phyloP scores from a whole-genome alignment of 2,329 filamentous ascomycete species.

The Fusarium solani-melongenae region DNA sequence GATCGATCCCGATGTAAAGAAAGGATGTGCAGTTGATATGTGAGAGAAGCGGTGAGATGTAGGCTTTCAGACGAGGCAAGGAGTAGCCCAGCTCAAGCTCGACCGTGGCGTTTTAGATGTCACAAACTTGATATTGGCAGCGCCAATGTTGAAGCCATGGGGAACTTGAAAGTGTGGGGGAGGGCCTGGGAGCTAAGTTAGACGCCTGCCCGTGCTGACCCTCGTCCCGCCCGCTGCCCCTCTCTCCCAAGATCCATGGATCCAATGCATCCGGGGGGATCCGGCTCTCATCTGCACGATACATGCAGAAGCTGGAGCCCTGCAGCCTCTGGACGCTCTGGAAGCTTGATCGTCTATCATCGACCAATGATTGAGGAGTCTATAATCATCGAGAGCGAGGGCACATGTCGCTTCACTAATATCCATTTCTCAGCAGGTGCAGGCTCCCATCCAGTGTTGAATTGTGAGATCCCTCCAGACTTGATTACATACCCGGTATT shows the following conservation, averaged over 20 bases:
- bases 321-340: constrained; percentile 10
- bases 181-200: constrained; percentile 19
- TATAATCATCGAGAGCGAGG: constrained; percentile 2
- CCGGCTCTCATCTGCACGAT: constrained; percentile 32
- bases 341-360: constrained; percentile 4
- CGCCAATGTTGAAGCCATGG: background rate
- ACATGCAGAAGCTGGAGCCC: constrained; percentile 26
- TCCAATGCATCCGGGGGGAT: constrained; percentile 23
- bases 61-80: background rate
- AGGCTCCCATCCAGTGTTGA: background rate
- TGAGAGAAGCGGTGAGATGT: constrained; percentile 32
- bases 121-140: background rate
- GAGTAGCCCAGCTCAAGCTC: background rate
- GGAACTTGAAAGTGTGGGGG: constrained; percentile 30
- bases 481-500: background rate
- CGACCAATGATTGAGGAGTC: constrained; percentile 12
- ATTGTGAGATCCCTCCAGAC: background rate
- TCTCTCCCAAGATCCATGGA: constrained; percentile 6
- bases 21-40: background rate
- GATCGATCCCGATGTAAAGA: constrained; percentile 11
- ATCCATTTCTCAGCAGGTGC: constrained; percentile 33
- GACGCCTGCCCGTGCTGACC: constrained; percentile 12
- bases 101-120: background rate
- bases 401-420: constrained; percentile 33
- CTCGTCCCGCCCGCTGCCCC: constrained; percentile 16